Percentiles rank a stretch among this genome's conserved stretches.
These are phyloP conservation scores for Trametes elegans DNA, from an alignment of 768 basidiomycete species.

Conservation along the genomic window DNA sequence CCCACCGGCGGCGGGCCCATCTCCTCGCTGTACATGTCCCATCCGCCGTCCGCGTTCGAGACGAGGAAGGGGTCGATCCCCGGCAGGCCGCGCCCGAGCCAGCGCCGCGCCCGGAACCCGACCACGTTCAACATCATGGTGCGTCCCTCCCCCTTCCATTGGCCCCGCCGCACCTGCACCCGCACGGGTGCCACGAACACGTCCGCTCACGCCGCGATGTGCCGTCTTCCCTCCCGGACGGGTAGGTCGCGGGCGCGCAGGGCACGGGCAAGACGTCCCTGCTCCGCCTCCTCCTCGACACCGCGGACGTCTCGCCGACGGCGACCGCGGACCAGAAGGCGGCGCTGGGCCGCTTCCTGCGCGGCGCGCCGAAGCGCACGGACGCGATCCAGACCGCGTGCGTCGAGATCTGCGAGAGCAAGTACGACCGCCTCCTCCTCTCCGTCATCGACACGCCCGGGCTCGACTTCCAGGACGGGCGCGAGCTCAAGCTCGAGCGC, in stretches of 20 bases:
- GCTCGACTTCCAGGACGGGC: constrained; percentile 69
- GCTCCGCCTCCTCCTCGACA: constrained; percentile 76
- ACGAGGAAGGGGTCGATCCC: constrained; percentile 41
- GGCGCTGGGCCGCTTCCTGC: constrained; percentile 63
- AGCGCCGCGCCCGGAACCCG: constrained; percentile 61
- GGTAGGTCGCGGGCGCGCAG: constrained; percentile 76
- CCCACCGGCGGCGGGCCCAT: constrained; percentile 44
- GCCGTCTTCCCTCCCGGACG: too few relatives aligned
- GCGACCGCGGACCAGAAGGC: constrained; percentile 74
- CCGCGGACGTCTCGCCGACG: constrained; percentile 75
- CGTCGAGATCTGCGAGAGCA: constrained; percentile 81
- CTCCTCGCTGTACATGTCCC: constrained; percentile 68
- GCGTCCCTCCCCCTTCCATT: constrained; percentile 19
- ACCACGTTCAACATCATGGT: constrained; percentile 91
- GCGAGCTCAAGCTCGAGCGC: constrained; percentile 75
- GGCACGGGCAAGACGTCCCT: constrained; percentile 87
- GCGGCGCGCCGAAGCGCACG: constrained; percentile 58
- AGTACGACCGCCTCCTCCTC: constrained; percentile 74
- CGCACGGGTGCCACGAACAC: too few relatives aligned
- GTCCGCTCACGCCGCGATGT: too few relatives aligned
- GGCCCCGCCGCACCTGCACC: background rate
- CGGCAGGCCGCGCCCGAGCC: constrained; percentile 49
- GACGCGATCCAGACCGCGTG: constrained; percentile 63
- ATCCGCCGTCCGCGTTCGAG: constrained; percentile 62
- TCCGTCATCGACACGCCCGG: constrained; percentile 88